phyloP scores from a whole-genome alignment of 78 protist genomes.

The Pelomyxa schiedti region DNA sequence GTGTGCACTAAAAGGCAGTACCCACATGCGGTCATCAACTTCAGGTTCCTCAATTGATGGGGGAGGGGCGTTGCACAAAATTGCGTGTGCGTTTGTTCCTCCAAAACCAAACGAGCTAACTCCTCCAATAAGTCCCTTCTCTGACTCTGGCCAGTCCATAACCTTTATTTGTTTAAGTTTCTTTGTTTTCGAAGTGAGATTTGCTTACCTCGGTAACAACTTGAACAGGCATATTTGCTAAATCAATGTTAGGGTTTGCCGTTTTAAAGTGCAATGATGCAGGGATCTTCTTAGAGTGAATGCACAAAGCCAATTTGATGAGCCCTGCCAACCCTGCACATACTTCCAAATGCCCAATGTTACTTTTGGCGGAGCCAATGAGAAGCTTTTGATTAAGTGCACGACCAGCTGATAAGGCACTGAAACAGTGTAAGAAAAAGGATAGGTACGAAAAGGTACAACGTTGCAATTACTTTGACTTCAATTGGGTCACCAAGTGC shows the following conservation, averaged over 20 bases:
- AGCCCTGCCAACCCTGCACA: conserved; percentile 28
- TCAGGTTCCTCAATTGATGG: no score
- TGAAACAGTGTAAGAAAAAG: no score
- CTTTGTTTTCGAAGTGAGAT: no score
- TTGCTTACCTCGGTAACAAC: conserved; percentile 20
- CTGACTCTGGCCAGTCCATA: no score
- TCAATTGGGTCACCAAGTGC: conserved; percentile 51
- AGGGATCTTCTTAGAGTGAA: conserved; percentile 16
- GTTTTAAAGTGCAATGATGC: conserved; percentile 24
- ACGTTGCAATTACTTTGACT: conserved; percentile 9
- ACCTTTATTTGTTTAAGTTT: no score
- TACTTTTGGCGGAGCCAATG: conserved; percentile 39
- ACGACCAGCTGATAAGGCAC: neutral
- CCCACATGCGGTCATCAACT: no score
- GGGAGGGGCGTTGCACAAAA: no score
- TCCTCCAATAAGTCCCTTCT: no score
- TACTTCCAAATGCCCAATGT: conserved; percentile 44
- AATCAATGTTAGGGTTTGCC: conserved; percentile 35
- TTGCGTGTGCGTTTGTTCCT: no score
- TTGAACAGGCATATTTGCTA: conserved; percentile 15
- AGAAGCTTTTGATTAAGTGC: neutral
- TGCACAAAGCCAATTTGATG: conserved; percentile 15
- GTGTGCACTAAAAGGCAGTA: no score
- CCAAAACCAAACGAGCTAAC: no score
- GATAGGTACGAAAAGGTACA: no score